These are phyloP conservation scores for Erysiphe pisi DNA, from an alignment of 2,329 filamentous ascomycete species.

Conservation along the genomic window DNA sequence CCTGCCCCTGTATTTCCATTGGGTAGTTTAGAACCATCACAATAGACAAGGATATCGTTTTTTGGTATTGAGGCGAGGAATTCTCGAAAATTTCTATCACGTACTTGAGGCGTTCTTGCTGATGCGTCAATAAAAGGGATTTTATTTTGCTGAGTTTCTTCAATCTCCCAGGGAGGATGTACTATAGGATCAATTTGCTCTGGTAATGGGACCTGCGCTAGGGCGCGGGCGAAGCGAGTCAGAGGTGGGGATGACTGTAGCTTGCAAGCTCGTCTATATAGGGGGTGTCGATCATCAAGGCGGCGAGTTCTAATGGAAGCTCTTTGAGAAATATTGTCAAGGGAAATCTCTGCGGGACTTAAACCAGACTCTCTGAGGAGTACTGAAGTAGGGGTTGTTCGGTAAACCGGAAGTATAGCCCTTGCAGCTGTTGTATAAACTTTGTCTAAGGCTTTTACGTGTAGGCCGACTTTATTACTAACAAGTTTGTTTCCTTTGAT, in stretches of 20 bases:
- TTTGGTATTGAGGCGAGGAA: neutral
- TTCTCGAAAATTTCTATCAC: neutral
- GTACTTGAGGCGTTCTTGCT: neutral
- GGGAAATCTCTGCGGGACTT: neutral
- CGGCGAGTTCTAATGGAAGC: neutral
- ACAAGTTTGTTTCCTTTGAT: neutral
- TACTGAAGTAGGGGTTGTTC: neutral
- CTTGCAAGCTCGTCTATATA: neutral
- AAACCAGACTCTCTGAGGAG: neutral
- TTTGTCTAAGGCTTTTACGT: neutral
- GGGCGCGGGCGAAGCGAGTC: neutral
- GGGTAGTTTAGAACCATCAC: neutral
- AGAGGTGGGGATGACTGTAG: neutral
- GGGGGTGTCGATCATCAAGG: neutral
- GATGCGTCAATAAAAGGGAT: too few species aligned
- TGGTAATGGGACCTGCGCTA: neutral
- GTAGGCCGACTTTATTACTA: neutral
- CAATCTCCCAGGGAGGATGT: neutral
- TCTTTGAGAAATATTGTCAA: neutral
- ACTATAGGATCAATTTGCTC: neutral
- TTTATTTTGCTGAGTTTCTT: neutral
- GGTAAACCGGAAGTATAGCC: neutral
- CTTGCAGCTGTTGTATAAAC: neutral
- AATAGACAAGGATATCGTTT: neutral
- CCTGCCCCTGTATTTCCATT: neutral